Base-by-base conservation (phyloP, 441 rosid species). In the Dalechampia spathulata region DNA sequence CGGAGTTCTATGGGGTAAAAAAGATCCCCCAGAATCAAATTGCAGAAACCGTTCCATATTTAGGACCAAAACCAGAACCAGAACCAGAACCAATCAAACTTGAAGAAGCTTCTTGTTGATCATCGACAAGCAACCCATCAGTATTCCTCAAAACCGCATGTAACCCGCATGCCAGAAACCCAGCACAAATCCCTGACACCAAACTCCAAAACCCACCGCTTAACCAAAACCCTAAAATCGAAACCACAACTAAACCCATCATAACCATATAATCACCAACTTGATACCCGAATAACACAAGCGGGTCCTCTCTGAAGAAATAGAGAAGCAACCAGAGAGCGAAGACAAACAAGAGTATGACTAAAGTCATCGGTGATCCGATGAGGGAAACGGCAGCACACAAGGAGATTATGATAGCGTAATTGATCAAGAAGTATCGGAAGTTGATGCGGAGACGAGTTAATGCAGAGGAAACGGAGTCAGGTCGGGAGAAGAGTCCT, bases 291-390 rank as follows among this genome's bases (percentile, higher is more conserved):
- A 57, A 67, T 12, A 76, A 45, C 46, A 74, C 45, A 34, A 76
- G 57, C 3, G 82, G 77, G 45, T 74, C 80, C 57, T 81, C 80
- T 27, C 75, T 44, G 17, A 54, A 76, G 41, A 74, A 64, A 57
- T 72, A 69, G 44, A 81, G 57, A 21, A 74, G 58, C 58, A 78
- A 38, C 83, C 87, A 78, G 58, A 70, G 63, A 38, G 51, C 44
- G 14, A 55, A 49, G 52, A 72, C 40, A 38, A 46, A 26, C n/a
- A 62, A 57, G 43, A 63, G 15, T 19, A 52, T 48, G 47, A 81
- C 13, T 55, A 81, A 71, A n/a, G 75, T 54, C 21, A 48, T 13
- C 0, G 69, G 77, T 42, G 75, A 64, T 6, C 67, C 64, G 8
- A 76, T 26, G 52, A 80, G 72, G 3, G 77, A 67, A 49, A 67